Percentiles rank a stretch among this genome's conserved stretches.
These are phyloP conservation scores for Alternaria consortialis DNA, from an alignment of 2,329 filamentous ascomycete species.

Conservation along the genomic window DNA sequence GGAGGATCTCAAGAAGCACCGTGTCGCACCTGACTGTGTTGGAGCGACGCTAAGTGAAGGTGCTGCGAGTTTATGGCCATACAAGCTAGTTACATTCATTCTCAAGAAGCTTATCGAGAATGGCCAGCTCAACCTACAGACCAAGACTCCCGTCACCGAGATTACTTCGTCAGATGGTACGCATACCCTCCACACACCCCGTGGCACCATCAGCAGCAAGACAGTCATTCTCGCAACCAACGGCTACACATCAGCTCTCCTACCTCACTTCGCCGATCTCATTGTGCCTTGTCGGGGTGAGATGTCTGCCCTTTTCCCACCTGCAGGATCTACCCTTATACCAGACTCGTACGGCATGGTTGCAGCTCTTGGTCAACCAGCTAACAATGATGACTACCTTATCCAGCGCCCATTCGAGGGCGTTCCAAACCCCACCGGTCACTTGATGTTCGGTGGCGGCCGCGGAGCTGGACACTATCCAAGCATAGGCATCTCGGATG, in stretches of 20 bases:
- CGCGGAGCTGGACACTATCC: constrained; percentile 60
- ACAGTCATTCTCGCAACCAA: constrained; percentile 83
- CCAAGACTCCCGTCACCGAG: constrained; percentile 69
- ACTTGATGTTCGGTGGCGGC: constrained; percentile 77
- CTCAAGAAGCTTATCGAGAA: constrained; percentile 66
- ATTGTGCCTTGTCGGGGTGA: constrained; percentile 82
- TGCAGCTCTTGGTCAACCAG: constrained; percentile 57
- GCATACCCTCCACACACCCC: constrained; percentile 73
- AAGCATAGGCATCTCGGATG: constrained; percentile 67
- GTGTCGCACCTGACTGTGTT: constrained; percentile 57
- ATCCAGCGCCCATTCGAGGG: constrained; percentile 68
- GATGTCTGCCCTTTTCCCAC: constrained; percentile 71
- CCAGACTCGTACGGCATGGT: constrained; percentile 72
- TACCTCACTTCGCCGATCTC: constrained; percentile 73
- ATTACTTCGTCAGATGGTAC: constrained; percentile 37
- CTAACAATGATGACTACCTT: constrained; percentile 73
- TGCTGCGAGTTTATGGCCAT: constrained; percentile 80
- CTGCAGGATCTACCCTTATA: constrained; percentile 56
- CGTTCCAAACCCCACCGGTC: constrained; percentile 56
- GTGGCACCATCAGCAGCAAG: constrained; percentile 70
- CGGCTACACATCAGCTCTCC: constrained; percentile 79
- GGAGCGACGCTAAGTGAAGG: constrained; percentile 71
- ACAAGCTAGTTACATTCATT: constrained; percentile 80
- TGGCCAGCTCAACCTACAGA: constrained; percentile 74
- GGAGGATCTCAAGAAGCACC: constrained; percentile 61